Base-by-base conservation (phyloP, 106 monocot species). In the Triglochin maritima region DNA sequence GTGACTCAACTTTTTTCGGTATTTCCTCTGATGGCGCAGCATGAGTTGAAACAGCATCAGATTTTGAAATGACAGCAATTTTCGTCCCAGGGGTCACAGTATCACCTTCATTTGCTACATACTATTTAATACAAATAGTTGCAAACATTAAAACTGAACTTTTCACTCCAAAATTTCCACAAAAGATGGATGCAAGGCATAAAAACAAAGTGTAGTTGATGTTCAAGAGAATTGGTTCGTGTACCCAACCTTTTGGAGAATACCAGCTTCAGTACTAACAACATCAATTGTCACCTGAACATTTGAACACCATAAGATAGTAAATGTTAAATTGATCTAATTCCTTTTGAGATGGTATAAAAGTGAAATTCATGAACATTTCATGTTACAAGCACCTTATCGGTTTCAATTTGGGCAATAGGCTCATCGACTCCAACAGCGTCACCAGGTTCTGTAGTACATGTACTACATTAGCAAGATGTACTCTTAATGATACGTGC, bases 391-490 rank as follows among this genome's bases (percentile, higher is more conserved):
- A 29, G 29, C 72, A 95, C 95, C 95, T 96, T 96, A 61, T 96
- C 95, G 7, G 95, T 96, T 81, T 96, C 95, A 73, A 96, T 69
- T 66, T 95, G 94, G 11, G 94, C 94, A 78, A 95, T 95, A 14
- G 87, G 77, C 70, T 95, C 90, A 78, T 89, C 94, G 58, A 74
- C 57, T 64, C 71, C 78, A 74, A 96, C 95, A n/a, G 75, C 75
- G 57, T 96, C 95, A 57, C 90, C 90, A 71, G 95, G 95, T 69
- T 96, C 90, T 96, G 81, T 29, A 29, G 29, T 29, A 29, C 29
- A 29, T 29, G 29, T 29, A 29, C 1, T 29, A 29, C 29, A 29
- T 29, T 29, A 29, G 29, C 29, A 29, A 29, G 29, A 29, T 29
- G 29, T 29, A 29, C 29, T 29, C 29, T 0, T 29, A 29, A 29